Conservation (phyloP, 345 rosid species). For the Mangifera indica region DNA sequence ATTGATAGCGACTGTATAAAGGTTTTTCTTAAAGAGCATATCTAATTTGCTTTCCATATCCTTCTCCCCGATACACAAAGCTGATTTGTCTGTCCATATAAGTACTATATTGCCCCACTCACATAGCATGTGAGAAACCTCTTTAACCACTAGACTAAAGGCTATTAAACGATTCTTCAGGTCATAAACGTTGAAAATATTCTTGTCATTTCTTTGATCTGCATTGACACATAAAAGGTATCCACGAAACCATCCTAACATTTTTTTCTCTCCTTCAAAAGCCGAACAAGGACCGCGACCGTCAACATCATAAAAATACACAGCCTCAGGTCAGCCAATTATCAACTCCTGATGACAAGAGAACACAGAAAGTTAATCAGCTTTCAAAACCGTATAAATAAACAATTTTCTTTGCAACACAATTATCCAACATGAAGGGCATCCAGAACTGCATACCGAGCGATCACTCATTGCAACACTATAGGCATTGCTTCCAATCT, state of each 20-base stretch:
- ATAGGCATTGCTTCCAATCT: constrained; percentile 68
- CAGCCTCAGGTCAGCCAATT: constrained; percentile 94
- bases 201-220: constrained; percentile 74
- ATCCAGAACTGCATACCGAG: constrained; percentile 45
- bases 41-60: constrained; percentile 99
- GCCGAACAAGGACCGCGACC: constrained; percentile 99
- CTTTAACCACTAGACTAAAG: constrained; percentile 72
- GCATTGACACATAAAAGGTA: constrained; percentile 85
- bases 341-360: constrained; percentile 68
- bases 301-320: constrained; percentile 91
- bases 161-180: constrained; percentile 90
- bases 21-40: constrained; percentile 97
- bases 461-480: constrained; percentile 93
- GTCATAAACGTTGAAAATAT: constrained; percentile 82
- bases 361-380: constrained; percentile 14
- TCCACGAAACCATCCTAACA: constrained; percentile 95
- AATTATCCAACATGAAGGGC: constrained; percentile 5
- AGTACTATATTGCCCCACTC: constrained; percentile 96
- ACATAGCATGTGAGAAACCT: constrained; percentile 90
- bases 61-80: constrained; percentile 85
- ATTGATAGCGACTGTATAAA: constrained; percentile 88
- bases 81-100: constrained; percentile 64
- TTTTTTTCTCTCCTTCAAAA: constrained; percentile 94
- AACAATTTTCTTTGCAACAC: not conserved
- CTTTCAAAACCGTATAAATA: constrained; percentile 10